Evolutionary conservation across 108 stramenopile species (phyloP).

Genomic region (Cyclotella choctawhatcheeana): DNA sequence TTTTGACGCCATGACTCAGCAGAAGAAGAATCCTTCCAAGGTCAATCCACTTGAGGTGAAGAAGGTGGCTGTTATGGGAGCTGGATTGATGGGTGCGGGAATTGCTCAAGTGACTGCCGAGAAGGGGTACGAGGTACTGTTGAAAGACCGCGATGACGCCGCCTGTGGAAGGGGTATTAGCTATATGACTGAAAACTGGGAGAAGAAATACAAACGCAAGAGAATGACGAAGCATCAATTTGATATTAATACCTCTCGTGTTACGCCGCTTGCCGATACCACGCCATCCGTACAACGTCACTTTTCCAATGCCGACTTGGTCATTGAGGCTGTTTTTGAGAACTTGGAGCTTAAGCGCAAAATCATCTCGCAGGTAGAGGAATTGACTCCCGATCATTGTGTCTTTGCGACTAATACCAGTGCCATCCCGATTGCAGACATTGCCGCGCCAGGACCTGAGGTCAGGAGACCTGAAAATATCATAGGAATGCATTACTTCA

Average conservation of each 20-base stretch:
- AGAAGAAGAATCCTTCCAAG: slow-evolving; percentile 93
- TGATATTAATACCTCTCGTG: slow-evolving; percentile 86
- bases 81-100: slow-evolving; percentile 99
- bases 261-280: slow-evolving; percentile 91
- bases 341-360: slow-evolving; percentile 95
- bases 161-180: slow-evolving; percentile 83
- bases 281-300: slow-evolving; percentile 77
- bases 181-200: slow-evolving; percentile 94
- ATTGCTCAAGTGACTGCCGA: slow-evolving; percentile 98
- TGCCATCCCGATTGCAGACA: slow-evolving; percentile 97
- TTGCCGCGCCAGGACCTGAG: slow-evolving; percentile 84
- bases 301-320: slow-evolving; percentile 91
- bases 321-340: slow-evolving; percentile 99
- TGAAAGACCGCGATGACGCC: slow-evolving; percentile 95
- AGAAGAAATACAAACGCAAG: slow-evolving; percentile 91
- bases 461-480: slow-evolving; percentile 92
- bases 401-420: slow-evolving; percentile 99
- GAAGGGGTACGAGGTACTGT: slow-evolving; percentile 92
- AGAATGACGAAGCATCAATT: slow-evolving; percentile 93
- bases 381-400: slow-evolving; percentile 90
- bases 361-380: slow-evolving; percentile 93
- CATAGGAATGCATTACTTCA: slow-evolving; percentile 99
- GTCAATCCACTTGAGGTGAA: slow-evolving; percentile 70
- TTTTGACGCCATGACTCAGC: slow-evolving; percentile 93
- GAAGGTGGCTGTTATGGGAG: slow-evolving; percentile 96